Evolutionary conservation across 208 protist genomes (phyloP).

Genomic region (Trypanosoma theileri): DNA sequence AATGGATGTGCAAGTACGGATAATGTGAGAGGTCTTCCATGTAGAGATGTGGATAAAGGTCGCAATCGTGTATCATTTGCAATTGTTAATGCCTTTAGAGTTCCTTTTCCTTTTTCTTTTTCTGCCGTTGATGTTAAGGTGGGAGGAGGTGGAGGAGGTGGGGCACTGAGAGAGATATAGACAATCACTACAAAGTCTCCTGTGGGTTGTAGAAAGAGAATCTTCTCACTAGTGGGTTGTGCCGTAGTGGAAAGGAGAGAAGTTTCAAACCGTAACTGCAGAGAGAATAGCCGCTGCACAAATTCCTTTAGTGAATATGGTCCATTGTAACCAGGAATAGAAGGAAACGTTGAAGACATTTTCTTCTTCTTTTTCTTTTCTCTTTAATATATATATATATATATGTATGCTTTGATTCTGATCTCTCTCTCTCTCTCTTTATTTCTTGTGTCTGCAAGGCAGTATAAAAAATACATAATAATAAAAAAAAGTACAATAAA

Average conservation of each 20-base stretch:
- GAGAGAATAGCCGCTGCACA: constrained; percentile 39
- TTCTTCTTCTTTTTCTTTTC: not conserved
- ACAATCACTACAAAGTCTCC: constrained; percentile 43
- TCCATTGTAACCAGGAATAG: constrained; percentile 45
- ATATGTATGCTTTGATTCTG: too few relatives aligned
- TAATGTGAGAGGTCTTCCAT: constrained; percentile 30
- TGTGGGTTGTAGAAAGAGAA: constrained; percentile 30
- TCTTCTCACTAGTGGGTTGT: constrained; percentile 1
- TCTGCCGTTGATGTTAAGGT: not conserved
- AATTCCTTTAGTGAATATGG: constrained; percentile 56
- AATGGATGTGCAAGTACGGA: constrained; percentile 44
- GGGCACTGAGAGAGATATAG: constrained; percentile 43
- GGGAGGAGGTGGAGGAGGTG: constrained; percentile 21
- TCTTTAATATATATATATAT: not conserved
- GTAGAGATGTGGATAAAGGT: not conserved
- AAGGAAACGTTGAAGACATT: constrained; percentile 50
- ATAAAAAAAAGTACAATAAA: too few relatives aligned
- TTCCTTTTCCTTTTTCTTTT: too few relatives aligned
- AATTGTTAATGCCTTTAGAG: too few relatives aligned
- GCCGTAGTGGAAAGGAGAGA: not conserved
- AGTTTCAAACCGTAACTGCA: constrained; percentile 35
- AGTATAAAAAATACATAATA: too few relatives aligned
- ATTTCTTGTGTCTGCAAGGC: too few relatives aligned
- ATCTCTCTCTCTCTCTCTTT: too few relatives aligned
- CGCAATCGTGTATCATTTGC: constrained; percentile 3